Conservation (phyloP, 805 yeast genomes). For the Cyberlindnera amylophila region DNA sequence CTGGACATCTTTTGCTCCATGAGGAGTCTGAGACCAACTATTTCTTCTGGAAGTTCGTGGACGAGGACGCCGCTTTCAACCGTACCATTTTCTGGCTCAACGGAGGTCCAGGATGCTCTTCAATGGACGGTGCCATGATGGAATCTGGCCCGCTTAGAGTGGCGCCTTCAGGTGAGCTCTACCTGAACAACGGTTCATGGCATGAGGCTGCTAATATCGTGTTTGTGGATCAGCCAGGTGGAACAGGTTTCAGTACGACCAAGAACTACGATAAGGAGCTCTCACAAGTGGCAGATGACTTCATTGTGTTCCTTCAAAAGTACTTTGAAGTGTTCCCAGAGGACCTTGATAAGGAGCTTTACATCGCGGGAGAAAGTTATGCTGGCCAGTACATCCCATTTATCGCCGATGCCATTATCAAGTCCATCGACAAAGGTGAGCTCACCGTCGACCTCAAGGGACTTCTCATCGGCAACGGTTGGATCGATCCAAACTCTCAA, state of each 20-base stretch:
- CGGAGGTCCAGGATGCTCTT: conserved; percentile 98
- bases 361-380: conserved; percentile 90
- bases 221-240: conserved; percentile 91
- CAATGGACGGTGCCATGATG: conserved; percentile 94
- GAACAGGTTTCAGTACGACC: conserved; percentile 82
- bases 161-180: conserved; percentile 39
- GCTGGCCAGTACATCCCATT: conserved; percentile 97
- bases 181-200: conserved; percentile 77
- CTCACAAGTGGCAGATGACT: conserved; percentile 54
- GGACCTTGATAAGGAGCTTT: conserved; percentile 57
- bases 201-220: conserved; percentile 71
- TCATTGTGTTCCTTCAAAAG: conserved; percentile 59
- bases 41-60: conserved; percentile 29
- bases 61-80: conserved; percentile 23
- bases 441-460: conserved; percentile 50
- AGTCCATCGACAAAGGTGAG: conserved; percentile 35
- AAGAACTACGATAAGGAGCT: conserved; percentile 53
- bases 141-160: conserved; percentile 88
- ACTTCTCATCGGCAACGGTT: conserved; percentile 84
- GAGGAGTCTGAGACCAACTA: conserved; percentile 20
- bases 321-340: conserved; percentile 74
- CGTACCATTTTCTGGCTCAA: conserved; percentile 82
- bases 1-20: conserved; percentile 34
- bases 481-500: conserved; percentile 88
- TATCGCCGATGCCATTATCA: conserved; percentile 61